These are phyloP conservation scores for Debaryomycetaceae sp. DNA, from an alignment of 1,139 yeast species.

Conservation along the genomic window DNA sequence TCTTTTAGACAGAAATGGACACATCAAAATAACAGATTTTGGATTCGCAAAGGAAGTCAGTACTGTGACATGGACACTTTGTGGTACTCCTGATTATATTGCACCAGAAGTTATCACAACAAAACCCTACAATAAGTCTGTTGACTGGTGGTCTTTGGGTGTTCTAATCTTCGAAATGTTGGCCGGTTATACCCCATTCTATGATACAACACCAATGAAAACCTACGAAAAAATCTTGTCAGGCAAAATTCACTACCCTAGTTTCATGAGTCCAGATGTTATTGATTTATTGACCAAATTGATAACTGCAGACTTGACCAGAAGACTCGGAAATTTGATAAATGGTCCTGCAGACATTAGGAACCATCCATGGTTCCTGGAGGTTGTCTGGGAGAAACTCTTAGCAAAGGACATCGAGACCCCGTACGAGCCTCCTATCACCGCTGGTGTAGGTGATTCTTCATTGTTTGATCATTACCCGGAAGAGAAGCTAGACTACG, in stretches of 20 bases:
- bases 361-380: slow-evolving; percentile 57
- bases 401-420: slow-evolving; percentile 58
- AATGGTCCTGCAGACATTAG: slow-evolving; percentile 58
- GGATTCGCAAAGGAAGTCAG: slow-evolving; percentile 62
- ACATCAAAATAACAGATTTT: slow-evolving; percentile 58
- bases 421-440: slow-evolving; percentile 62
- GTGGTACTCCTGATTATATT: slow-evolving; percentile 64
- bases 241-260: slow-evolving; percentile 51
- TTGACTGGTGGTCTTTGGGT: slow-evolving; percentile 66
- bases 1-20: slow-evolving; percentile 55
- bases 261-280: slow-evolving; percentile 50
- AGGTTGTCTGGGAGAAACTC: slow-evolving; percentile 60
- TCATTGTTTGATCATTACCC: slow-evolving; percentile 61
- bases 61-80: slow-evolving; percentile 58
- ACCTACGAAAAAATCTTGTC: slow-evolving; percentile 57
- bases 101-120: slow-evolving; percentile 64
- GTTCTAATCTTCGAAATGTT: slow-evolving; percentile 59
- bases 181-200: slow-evolving; percentile 61
- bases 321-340: slow-evolving; percentile 54
- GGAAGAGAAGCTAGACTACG: slow-evolving; percentile 57
- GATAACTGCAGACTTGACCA: slow-evolving; percentile 54
- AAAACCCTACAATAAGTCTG: slow-evolving; percentile 59
- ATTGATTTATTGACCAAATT: slow-evolving; percentile 47
- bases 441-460: slow-evolving; percentile 61
- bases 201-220: slow-evolving; percentile 60